Evolutionary conservation across 768 basidiomycete genomes (phyloP).

Genomic region (Obba rivulosa): DNA sequence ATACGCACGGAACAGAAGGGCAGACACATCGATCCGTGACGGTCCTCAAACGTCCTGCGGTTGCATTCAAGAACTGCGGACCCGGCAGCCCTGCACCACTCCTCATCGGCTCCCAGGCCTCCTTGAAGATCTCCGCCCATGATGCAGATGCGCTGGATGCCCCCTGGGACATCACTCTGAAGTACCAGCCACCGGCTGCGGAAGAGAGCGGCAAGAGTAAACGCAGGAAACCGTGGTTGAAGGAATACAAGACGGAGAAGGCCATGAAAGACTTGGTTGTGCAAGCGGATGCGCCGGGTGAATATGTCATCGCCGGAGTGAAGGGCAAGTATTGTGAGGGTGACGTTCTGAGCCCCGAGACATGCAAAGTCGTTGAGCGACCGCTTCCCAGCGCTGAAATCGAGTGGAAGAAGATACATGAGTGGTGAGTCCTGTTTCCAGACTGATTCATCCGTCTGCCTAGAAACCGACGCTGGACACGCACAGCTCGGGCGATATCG

Average conservation of each 20-base stretch:
- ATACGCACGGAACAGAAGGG: constrained; percentile 23
- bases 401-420: constrained; percentile 84
- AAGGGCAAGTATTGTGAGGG: constrained; percentile 80
- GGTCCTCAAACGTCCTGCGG: constrained; percentile 64
- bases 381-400: constrained; percentile 81
- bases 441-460: background rate
- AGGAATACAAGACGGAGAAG: constrained; percentile 48
- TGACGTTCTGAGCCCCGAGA: constrained; percentile 78
- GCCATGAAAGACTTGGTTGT: constrained; percentile 40
- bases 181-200: constrained; percentile 49
- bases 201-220: constrained; percentile 31
- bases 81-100: constrained; percentile 66
- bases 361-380: constrained; percentile 68
- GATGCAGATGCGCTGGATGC: constrained; percentile 58
- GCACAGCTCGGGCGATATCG: constrained; percentile 81
- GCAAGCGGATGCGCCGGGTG: constrained; percentile 59
- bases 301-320: constrained; percentile 67
- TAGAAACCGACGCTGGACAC: constrained; percentile 3
- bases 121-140: constrained; percentile 46
- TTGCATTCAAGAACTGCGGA: constrained; percentile 72
- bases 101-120: constrained; percentile 62
- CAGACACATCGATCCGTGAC: constrained; percentile 55
- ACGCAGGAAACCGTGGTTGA: constrained; percentile 55
- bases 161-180: constrained; percentile 61
- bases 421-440: constrained; percentile 53